phyloP scores from a whole-genome alignment of 1,139 yeast genomes.

The Zygosaccharomyces pseudobailii region DNA sequence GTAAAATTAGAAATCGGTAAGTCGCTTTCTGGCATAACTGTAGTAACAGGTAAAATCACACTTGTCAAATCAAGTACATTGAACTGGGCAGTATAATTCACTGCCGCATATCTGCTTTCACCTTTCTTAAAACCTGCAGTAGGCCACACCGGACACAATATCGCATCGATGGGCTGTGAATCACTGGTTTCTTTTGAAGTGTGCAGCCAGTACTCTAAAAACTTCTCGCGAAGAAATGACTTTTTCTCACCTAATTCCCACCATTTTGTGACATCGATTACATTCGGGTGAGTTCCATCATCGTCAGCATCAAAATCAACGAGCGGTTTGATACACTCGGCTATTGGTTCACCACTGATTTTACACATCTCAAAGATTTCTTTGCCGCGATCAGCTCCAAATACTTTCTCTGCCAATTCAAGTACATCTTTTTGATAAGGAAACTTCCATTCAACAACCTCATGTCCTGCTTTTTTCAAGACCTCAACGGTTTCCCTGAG shows the following conservation, averaged over 20 bases:
- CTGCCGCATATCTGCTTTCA: conserved; percentile 47
- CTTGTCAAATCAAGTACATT: conserved; percentile 59
- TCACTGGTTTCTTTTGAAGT: conserved; percentile 29
- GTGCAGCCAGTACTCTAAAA: conserved; percentile 43
- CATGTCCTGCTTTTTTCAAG: conserved; percentile 51
- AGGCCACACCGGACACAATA: conserved; percentile 60
- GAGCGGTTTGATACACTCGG: conserved; percentile 40
- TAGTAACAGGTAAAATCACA: conserved; percentile 54
- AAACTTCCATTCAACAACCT: conserved; percentile 22
- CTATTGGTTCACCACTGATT: conserved; percentile 58
- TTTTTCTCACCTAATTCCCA: conserved; percentile 34
- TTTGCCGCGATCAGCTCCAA: conserved; percentile 53
- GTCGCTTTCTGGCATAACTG: conserved; percentile 42
- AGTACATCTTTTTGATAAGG: conserved; percentile 17
- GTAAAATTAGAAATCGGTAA: conserved; percentile 6
- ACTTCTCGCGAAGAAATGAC: conserved; percentile 51
- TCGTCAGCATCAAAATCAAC: conserved; percentile 49
- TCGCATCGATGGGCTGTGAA: conserved; percentile 55
- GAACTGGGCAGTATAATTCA: conserved; percentile 72
- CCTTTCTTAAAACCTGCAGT: conserved; percentile 67
- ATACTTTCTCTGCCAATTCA: conserved; percentile 40
- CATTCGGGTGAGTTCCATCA: no score
- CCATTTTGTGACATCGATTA: conserved; percentile 29
- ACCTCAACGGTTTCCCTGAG: conserved; percentile 43
- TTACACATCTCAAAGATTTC: conserved; percentile 37